Percentiles rank a stretch among this genome's conserved stretches.
Evolutionary conservation across 2,329 filamentous ascomycete species (phyloP).

Genomic region (Aspergillus sp.): DNA sequence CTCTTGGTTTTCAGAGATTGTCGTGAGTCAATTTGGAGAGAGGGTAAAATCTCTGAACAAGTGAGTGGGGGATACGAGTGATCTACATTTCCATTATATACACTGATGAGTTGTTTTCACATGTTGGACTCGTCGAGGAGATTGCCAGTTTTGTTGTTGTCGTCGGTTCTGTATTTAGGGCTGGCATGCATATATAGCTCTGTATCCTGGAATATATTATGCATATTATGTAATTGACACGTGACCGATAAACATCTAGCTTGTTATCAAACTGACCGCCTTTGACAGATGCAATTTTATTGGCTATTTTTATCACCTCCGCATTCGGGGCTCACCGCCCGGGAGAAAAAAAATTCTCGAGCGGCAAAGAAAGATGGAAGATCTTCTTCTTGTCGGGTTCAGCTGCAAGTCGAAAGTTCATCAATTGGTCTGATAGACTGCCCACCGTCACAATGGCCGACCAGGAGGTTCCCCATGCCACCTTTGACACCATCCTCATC

Average conservation of each 20-base stretch:
- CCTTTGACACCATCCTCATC: slow-evolving; percentile 68
- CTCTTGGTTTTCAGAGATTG: no score
- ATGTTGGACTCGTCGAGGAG: no score
- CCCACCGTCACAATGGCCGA: slow-evolving; percentile 19
- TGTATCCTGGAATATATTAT: no score
- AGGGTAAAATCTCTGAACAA: no score
- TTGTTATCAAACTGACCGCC: slow-evolving; percentile 2
- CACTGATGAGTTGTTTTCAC: no score
- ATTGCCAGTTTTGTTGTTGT: no score
- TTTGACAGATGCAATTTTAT: rapidly evolving
- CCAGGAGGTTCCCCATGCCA: slow-evolving; percentile 25
- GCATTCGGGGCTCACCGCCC: slow-evolving; percentile 2
- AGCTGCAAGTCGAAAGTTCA: not conserved
- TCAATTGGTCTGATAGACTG: slow-evolving; percentile 1
- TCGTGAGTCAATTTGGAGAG: no score
- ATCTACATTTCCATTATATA: no score
- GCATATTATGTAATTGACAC: no score
- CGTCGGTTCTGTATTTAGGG: not conserved
- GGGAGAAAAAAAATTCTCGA: slow-evolving; percentile 3
- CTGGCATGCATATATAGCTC: not conserved
- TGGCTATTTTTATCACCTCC: not conserved
- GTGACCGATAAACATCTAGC: not conserved
- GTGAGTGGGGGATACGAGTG: no score
- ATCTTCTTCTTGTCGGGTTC: not conserved
- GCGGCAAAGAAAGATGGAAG: not conserved